phyloP scores from a whole-genome alignment of 2,329 filamentous ascomycete species.

The Coleophoma eucalyptorum region DNA sequence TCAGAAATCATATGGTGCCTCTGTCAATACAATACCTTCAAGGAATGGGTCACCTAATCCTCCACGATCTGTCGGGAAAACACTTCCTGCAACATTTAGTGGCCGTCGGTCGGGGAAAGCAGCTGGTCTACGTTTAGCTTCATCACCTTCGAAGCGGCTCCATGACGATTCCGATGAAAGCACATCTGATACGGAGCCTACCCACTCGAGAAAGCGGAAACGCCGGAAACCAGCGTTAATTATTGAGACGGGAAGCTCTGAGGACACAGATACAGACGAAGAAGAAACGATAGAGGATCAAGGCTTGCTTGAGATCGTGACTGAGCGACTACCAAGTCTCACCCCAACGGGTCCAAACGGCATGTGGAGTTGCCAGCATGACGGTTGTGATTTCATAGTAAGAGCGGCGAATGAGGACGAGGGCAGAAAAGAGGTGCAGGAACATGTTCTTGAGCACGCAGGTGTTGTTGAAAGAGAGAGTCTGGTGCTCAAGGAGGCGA shows the following conservation, averaged over 20 bases:
- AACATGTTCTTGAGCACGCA: slow-evolving; percentile 60
- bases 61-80: neutral
- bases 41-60: neutral
- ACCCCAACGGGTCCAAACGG: slow-evolving; percentile 52
- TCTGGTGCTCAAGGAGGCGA: slow-evolving; percentile 11
- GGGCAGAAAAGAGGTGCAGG: slow-evolving; percentile 51
- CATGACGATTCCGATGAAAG: neutral
- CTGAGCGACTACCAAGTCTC: slow-evolving; percentile 42
- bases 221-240: neutral
- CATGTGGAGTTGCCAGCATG: slow-evolving; percentile 63
- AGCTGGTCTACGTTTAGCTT: slow-evolving; percentile 1
- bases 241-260: neutral
- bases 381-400: slow-evolving; percentile 61
- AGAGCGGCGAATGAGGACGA: slow-evolving; percentile 54
- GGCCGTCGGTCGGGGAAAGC: neutral
- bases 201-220: neutral
- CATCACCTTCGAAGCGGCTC: neutral
- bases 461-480: neutral
- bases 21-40: neutral
- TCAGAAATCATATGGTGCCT: too few species aligned
- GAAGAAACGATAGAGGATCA: neutral
- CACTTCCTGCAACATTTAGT: neutral
- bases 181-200: neutral
- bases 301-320: slow-evolving; percentile 2
- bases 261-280: neutral